phyloP scores from a whole-genome alignment of 768 basidiomycete genomes.

The Stropharia rugosoannulata region DNA sequence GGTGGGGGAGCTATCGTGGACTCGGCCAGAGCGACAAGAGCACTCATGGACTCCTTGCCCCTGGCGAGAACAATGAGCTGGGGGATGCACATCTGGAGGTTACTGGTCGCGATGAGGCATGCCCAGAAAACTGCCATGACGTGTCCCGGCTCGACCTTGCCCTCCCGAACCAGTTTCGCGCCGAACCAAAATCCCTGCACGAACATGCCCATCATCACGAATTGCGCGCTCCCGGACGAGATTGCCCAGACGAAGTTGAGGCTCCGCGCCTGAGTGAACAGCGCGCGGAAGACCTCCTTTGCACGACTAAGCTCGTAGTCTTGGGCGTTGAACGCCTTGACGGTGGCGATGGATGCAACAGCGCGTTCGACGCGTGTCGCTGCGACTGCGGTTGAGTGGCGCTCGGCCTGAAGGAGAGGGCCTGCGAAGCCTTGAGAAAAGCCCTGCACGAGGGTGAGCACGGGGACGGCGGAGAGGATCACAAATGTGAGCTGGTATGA shows the following conservation, averaged over 20 bases:
- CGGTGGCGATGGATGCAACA: constrained; percentile 75
- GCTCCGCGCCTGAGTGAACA: constrained; percentile 46
- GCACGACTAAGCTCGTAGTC: constrained; percentile 41
- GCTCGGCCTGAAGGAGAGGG: constrained; percentile 69
- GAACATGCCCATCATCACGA: constrained; percentile 89
- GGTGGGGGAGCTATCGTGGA: constrained; percentile 30
- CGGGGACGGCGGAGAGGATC: constrained; percentile 86
- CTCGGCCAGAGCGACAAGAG: constrained; percentile 61
- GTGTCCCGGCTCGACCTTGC: constrained; percentile 64
- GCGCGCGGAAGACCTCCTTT: constrained; percentile 41
- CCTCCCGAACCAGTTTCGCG: constrained; percentile 80
- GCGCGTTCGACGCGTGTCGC: constrained; percentile 82
- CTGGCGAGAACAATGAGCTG: constrained; percentile 74
- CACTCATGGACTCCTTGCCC: constrained; percentile 80
- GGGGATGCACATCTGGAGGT: constrained; percentile 85
- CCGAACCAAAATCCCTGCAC: constrained; percentile 98
- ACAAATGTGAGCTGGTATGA: constrained; percentile 87
- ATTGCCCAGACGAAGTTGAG: constrained; percentile 77
- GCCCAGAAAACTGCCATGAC: constrained; percentile 99
- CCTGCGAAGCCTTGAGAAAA: constrained; percentile 68
- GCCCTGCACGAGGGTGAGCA: constrained; percentile 74
- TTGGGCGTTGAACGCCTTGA: constrained; percentile 90
- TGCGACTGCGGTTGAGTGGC: constrained; percentile 63
- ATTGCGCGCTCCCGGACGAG: constrained; percentile 68
- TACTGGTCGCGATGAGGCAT: constrained; percentile 84